A percentile compares a stretch with the other conserved stretches of the same genome.
Conservation (phyloP, 257 asterid species). For the Nicotiana benthamiana region DNA sequence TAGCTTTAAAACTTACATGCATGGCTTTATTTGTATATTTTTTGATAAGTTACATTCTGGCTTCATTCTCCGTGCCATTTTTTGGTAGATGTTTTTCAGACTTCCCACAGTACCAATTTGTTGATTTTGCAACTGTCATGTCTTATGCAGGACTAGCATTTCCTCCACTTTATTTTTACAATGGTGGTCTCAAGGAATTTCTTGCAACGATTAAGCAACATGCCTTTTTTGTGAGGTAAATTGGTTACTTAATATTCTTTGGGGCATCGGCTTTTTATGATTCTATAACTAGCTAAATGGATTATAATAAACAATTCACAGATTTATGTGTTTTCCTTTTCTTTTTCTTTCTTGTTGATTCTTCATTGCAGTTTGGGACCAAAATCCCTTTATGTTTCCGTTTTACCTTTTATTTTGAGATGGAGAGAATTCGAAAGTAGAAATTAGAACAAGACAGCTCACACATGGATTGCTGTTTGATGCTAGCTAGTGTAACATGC, state of each 20-base stretch:
- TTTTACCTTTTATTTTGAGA: not conserved
- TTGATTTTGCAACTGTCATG: slow-evolving; percentile 6
- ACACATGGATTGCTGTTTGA: not conserved
- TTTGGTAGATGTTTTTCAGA: not conserved
- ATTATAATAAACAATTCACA: not conserved
- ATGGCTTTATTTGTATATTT: not conserved
- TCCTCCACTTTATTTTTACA: slow-evolving; percentile 93
- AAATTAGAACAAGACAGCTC: not conserved
- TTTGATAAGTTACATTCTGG: not conserved
- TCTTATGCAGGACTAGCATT: slow-evolving; percentile 71
- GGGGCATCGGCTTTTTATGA: slow-evolving; percentile 5
- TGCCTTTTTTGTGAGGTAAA: slow-evolving; percentile 70
- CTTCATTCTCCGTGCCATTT: not conserved
- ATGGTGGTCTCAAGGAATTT: slow-evolving; percentile 94
- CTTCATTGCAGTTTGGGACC: not conserved
- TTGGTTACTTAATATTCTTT: slow-evolving; percentile 15
- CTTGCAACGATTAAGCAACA: slow-evolving; percentile 83
- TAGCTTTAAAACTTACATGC: not conserved
- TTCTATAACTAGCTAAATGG: not conserved
- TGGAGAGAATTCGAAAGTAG: not conserved
- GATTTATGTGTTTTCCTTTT: not conserved
- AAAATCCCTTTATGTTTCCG: not conserved
- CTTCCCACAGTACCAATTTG: not conserved
- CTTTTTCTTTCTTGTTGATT: not conserved
- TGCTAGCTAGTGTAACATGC: not conserved